A percentile compares a stretch with the other conserved stretches of the same genome.
Evolutionary conservation across 2,329 filamentous ascomycete species (phyloP).

Genomic region (Calonectria multiphialidica): DNA sequence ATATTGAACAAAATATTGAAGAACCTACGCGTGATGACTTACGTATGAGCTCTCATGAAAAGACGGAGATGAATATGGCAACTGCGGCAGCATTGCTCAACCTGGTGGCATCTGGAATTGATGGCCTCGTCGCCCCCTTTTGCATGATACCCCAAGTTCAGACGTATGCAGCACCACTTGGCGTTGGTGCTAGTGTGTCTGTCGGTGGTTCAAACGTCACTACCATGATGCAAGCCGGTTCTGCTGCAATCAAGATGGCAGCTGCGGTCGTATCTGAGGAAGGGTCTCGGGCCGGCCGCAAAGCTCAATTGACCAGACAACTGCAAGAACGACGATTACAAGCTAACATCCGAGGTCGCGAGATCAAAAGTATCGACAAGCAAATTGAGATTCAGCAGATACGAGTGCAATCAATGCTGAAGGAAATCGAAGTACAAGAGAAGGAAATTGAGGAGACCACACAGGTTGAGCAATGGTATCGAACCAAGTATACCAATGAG

Average conservation of each 20-base stretch:
- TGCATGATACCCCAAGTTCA: neutral
- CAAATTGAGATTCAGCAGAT: constrained; percentile 16
- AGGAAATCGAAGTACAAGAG: neutral
- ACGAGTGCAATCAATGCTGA: neutral
- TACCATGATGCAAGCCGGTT: neutral
- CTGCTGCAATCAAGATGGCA: neutral
- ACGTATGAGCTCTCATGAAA: neutral
- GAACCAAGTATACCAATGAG: constrained; percentile 18
- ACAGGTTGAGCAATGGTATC: constrained; percentile 5
- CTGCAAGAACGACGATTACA: constrained; percentile 19
- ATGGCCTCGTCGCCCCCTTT: neutral
- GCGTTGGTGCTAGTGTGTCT: neutral
- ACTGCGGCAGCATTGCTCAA: neutral
- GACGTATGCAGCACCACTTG: neutral
- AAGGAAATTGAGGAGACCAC: neutral
- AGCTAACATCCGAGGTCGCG: constrained; percentile 20
- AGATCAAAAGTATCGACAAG: constrained; percentile 28
- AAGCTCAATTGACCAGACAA: neutral
- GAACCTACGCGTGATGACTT: neutral
- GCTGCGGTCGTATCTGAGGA: neutral
- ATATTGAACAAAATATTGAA: constrained; percentile 3
- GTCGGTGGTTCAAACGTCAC: neutral
- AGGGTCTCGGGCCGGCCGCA: neutral
- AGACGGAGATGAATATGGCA: neutral
- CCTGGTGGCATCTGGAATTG: neutral